Base-by-base conservation (phyloP, 169 alveolate species). In the Cardiosporidium cionae region DNA sequence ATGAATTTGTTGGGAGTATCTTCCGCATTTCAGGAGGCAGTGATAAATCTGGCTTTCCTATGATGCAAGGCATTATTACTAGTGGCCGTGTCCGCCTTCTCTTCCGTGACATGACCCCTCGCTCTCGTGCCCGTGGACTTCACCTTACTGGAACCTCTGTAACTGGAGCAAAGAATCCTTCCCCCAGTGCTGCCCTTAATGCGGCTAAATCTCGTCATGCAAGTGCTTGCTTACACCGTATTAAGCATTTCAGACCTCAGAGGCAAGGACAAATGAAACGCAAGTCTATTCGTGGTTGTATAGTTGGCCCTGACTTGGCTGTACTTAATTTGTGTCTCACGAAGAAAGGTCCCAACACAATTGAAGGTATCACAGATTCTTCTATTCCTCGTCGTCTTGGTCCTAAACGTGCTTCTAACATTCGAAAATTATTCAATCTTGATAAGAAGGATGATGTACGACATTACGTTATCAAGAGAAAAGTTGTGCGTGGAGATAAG, bases 1-100 rank as follows among this genome's bases (percentile, higher is more conserved):
- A 96, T 32, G 98, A 96, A 88, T 97, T 89, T 86, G 92, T 93
- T 84, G 99, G 99, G 32, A 95, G 95, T 89, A 89, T 96, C 58
- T 92, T 98, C 91, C 88, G 90, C 78, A 90, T 92, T 65, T 87
- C 93, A 3, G 88, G 88, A 16, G 99, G 99, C 67, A 97, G 96
- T 88, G 99, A 98, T 90, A 98, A 98, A 88, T 98, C 97, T 89
- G 99, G 99, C 35, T 98, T 98, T 90, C 99, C 99, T 67, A 98
- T 98, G 99, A 93, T 96, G 94, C 98, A 96, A 90, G 99, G 99
- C 63, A 98, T 98, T 77, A 82, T 98, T 54, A 82, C 88, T 32
- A 86, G 93, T 81, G 37, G 75, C 58, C 85, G 98, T 7, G 97
- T 92, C 7, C 88, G 96, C 66, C 86, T 93, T 7, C 85, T 93